Evolutionary conservation across 2,329 filamentous ascomycete species (phyloP), one percentile per base, ranked within the genome.

Genomic region (Aspergillus awamori): DNA sequence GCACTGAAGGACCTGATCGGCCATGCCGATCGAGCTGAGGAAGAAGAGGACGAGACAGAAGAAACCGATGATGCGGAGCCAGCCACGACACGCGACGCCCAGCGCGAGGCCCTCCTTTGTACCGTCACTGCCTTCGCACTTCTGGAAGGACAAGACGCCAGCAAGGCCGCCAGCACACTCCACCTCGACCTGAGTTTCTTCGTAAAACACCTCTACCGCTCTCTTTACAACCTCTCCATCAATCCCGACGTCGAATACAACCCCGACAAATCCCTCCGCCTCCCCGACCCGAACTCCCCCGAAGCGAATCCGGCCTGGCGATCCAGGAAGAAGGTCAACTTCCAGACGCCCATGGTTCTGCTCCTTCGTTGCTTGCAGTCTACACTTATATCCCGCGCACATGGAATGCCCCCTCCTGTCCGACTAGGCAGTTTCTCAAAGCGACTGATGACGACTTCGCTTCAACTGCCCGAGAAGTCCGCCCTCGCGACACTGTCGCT

Each of bases 71-170:
- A 68, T 5, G 70, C 80, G 2, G 77, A 79, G 8, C 41, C 30
- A 24, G 81, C 80, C 15, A 76, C 82, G 11, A 74, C 82, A 41
- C 88, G 93, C 59, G 93, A 97, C 76, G 81, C 90, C 10, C 92
- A 89, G 26, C 89, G 95, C 66, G 93, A 98, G 77, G 87, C 91
- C 10, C 87, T 99, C 5, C 89, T 99, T 59, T 97, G 94, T 80
- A 96, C 93, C 60, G 93, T 96, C 70, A 99, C 95, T 0, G 95
- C 96, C 26, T 98, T 96, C 72, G 93, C 94, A n/a, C 87, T 99
- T 6, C 87, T 99, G 41, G 91, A 95, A 65, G 94, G 95, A 53
- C 95, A 99, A 80, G 94, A 97, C 71, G 92, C 89, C 15, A 89
- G 91, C 79, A 94, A 93, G 78, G 90, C 92, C 53, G 90, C 92